Evolutionary conservation across 345 rosid species (phyloP).

Genomic region (Mercurialis annua): DNA sequence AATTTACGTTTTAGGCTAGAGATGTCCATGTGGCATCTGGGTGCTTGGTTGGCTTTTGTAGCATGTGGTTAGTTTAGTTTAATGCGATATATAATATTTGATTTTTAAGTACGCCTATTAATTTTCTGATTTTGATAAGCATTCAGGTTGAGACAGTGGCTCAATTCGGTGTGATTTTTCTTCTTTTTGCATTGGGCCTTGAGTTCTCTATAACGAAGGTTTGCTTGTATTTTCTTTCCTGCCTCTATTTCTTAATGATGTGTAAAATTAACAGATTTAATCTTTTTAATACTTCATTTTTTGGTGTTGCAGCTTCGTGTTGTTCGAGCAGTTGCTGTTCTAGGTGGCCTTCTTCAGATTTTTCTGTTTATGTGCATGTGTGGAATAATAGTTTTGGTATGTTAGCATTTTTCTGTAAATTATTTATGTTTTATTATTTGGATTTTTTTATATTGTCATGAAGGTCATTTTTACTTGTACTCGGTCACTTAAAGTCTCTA

Average conservation of each 20-base stretch:
- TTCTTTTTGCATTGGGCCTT: conserved; percentile 89
- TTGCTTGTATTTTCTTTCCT: conserved; percentile 9
- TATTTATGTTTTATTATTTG: too few relatives aligned
- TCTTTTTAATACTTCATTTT: conserved; percentile 18
- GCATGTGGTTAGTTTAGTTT: not conserved
- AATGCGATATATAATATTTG: not conserved
- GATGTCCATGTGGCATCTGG: not conserved
- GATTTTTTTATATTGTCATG: not conserved
- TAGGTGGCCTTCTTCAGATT: conserved; percentile 92
- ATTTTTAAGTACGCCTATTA: not conserved
- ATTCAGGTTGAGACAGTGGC: conserved; percentile 96
- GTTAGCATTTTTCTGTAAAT: conserved; percentile 12
- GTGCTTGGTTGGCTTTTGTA: not conserved
- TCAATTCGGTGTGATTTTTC: conserved; percentile 96
- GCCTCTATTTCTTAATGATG: not conserved
- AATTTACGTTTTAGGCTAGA: not conserved
- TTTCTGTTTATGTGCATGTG: conserved; percentile 85
- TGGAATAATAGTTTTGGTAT: conserved; percentile 81
- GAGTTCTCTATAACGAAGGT: conserved; percentile 90
- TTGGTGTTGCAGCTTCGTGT: conserved; percentile 60
- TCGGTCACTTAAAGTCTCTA: not conserved
- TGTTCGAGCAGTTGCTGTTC: conserved; percentile 91
- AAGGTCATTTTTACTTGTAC: not conserved
- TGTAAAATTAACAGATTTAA: not conserved
- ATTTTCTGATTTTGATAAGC: conserved; percentile 13